Percentiles rank a stretch among this genome's conserved stretches.
Evolutionary conservation across 2,329 filamentous ascomycete species (phyloP).

Genomic region (Aspergillus luchuensis): DNA sequence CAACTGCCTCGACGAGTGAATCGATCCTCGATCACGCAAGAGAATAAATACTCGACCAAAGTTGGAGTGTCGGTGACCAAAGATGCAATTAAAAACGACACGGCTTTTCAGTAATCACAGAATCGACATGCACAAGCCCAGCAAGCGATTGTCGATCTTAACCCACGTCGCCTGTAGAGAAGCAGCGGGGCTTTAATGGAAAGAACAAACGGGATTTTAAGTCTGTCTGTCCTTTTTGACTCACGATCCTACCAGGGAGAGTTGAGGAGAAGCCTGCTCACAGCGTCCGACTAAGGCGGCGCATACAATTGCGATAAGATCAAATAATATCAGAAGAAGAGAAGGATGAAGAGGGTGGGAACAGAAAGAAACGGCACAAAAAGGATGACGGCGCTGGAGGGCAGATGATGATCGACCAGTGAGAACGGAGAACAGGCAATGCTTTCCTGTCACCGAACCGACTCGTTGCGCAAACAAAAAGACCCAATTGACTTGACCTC

Average conservation of each 20-base stretch:
- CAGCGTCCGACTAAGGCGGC: constrained; percentile 40
- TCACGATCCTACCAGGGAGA: constrained; percentile 18
- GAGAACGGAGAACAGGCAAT: constrained; percentile 15
- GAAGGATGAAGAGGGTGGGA: constrained; percentile 21
- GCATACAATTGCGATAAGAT: constrained; percentile 32
- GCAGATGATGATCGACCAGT: constrained; percentile 28
- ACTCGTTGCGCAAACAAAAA: constrained; percentile 9
- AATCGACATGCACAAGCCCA: constrained; percentile 32
- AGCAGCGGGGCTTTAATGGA: constrained; percentile 19
- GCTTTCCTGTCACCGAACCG: constrained; percentile 9
- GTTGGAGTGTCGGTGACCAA: not conserved
- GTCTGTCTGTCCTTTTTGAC: not conserved
- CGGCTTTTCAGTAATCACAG: constrained; percentile 8
- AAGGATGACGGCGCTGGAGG: constrained; percentile 16
- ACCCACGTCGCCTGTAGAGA: constrained; percentile 22
- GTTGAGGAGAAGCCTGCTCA: constrained; percentile 34
- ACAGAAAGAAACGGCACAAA: constrained; percentile 17
- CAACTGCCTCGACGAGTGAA: not conserved
- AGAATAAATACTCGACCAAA: not conserved
- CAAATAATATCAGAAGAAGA: constrained; percentile 15
- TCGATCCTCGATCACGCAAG: not conserved
- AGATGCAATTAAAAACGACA: constrained; percentile 3
- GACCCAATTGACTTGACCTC: constrained; percentile 1
- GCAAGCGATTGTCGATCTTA: constrained; percentile 32
- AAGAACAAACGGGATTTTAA: not conserved